Conservation (phyloP, 1,139 yeast genomes). For the Lodderomyces orthopsilosis region DNA sequence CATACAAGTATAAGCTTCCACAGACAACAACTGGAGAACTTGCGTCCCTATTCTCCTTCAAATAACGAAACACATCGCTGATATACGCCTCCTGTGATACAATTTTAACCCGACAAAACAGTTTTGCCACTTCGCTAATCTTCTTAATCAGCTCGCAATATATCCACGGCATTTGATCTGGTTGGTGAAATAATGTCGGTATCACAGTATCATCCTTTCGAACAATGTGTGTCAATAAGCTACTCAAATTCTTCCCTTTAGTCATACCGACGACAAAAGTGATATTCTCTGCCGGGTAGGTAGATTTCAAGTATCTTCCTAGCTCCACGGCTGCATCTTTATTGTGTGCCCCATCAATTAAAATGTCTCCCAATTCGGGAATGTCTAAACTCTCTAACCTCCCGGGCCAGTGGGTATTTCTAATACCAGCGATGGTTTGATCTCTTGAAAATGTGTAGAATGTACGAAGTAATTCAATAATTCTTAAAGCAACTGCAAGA, state of each 20-base stretch:
- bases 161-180: conserved; percentile 96
- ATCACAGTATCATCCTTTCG: conserved; percentile 52
- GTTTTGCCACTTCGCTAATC: conserved; percentile 7
- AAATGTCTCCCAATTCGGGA: conserved; percentile 26
- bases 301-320: conserved; percentile 28
- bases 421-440: conserved; percentile 50
- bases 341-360: conserved; percentile 94
- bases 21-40: conserved; percentile 54
- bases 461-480: conserved; percentile 24
- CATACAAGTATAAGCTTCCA: conserved; percentile 77
- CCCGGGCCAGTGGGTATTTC: conserved; percentile 57
- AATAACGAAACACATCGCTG: conserved; percentile 18
- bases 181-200: conserved; percentile 60
- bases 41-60: conserved; percentile 18
- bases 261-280: conserved; percentile 75
- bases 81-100: conserved; percentile 11
- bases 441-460: conserved; percentile 24
- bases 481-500: conserved; percentile 63
- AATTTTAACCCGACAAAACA: conserved; percentile 23
- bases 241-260: conserved; percentile 59
- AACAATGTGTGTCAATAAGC: conserved; percentile 52
- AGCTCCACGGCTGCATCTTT: conserved; percentile 76
- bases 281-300: conserved; percentile 27
- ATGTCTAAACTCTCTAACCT: conserved; percentile 49
- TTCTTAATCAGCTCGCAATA: conserved; percentile 38